Conservation (phyloP, 805 yeast genomes). For the Schwanniomyces yamadae region DNA sequence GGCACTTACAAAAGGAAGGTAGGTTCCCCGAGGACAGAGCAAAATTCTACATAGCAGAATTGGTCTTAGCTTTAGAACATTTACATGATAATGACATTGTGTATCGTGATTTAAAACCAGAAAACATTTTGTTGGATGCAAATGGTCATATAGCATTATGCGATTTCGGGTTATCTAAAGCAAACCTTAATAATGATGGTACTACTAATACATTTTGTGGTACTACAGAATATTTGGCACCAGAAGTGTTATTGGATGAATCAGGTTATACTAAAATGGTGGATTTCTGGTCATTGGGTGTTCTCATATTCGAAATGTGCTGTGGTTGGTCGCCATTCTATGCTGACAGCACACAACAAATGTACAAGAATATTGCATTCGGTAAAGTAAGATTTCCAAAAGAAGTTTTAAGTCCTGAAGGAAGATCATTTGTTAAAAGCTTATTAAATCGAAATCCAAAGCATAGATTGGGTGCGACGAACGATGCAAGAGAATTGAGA, state of each 20-base stretch:
- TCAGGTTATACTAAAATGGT: constrained; percentile 98
- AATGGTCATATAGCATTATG: constrained; percentile 97
- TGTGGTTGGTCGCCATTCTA: constrained; percentile 99
- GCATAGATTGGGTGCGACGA: constrained; percentile 87
- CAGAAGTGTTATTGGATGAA: constrained; percentile 93
- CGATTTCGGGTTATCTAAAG: constrained; percentile 95
- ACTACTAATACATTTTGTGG: constrained; percentile 98
- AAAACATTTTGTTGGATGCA: constrained; percentile 91
- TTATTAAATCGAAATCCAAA: constrained; percentile 91
- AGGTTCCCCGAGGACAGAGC: constrained; percentile 92
- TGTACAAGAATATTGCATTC: constrained; percentile 98
- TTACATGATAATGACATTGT: constrained; percentile 94
- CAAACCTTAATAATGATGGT: constrained; percentile 78
- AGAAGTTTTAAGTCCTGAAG: constrained; percentile 89
- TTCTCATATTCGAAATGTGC: constrained; percentile 96
- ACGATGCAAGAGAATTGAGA: constrained; percentile 89
- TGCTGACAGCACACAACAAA: constrained; percentile 96
- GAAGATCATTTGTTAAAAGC: constrained; percentile 94
- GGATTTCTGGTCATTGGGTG: constrained; percentile 98
- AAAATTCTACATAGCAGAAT: constrained; percentile 94
- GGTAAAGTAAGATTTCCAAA: constrained; percentile 97
- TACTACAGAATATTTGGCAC: constrained; percentile 96
- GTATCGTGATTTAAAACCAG: constrained; percentile 96
- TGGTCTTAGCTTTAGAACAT: constrained; percentile 89
- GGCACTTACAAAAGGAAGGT: constrained; percentile 97